These are phyloP conservation scores for Cynara cardunculus DNA, from an alignment of 129 eudicot species.

Conservation along the genomic window DNA sequence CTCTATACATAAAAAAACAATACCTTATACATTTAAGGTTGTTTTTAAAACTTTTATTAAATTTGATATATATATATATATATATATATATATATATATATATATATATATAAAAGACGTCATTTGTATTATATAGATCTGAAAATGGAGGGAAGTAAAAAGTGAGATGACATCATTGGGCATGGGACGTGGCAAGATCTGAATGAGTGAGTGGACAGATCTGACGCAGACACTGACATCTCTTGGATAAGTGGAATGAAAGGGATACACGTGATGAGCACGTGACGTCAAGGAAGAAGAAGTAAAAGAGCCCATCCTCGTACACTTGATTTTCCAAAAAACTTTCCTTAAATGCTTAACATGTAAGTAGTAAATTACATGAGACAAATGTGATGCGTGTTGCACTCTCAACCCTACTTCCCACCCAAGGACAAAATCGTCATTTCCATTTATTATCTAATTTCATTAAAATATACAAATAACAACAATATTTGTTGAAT, in stretches of 20 bases:
- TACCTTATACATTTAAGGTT: too few species aligned
- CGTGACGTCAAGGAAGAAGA: conserved; percentile 29
- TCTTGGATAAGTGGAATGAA: conserved; percentile 16
- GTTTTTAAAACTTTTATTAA: too few species aligned
- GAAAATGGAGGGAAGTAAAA: too few species aligned
- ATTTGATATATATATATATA: too few species aligned
- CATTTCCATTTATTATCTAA: background rate
- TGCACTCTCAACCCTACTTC: background rate
- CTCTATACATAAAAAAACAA: too few species aligned
- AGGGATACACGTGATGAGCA: conserved; percentile 24
- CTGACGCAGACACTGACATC: conserved; percentile 28
- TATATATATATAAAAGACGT: too few species aligned
- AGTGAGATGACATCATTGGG: conserved; percentile 9
- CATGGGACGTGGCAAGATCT: conserved; percentile 7
- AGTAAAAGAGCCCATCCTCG: conserved; percentile 11
- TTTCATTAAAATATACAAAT: background rate
- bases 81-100: too few species aligned
- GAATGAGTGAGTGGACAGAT: conserved; percentile 19
- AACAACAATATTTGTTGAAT: background rate
- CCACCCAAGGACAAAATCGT: conserved; percentile 16
- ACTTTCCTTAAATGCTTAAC: conserved; percentile 9
- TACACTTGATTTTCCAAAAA: conserved; percentile 18
- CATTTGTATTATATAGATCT: too few species aligned
- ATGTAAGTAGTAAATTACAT: background rate
- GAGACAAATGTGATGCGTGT: conserved; percentile 21